Base-by-base conservation (phyloP, 371 early-diverging fungal genomes). In the Agmasoma carcini region DNA sequence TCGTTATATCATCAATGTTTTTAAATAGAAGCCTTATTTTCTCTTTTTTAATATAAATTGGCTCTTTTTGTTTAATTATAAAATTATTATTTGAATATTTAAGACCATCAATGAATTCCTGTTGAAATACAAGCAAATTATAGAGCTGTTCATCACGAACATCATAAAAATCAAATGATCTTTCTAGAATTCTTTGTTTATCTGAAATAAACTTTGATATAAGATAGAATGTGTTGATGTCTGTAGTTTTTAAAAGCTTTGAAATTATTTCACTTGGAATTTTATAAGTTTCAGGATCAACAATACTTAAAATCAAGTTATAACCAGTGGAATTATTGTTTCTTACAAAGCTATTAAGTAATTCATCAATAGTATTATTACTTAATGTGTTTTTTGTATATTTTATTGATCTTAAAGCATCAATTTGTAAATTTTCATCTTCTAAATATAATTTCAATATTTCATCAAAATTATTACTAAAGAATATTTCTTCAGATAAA, bases 121-220 rank as follows among this genome's bases (percentile, higher is more conserved):
- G 48, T 1, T 56, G 38, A 44, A 54, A 55, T 5, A 52, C 20
- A 15, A 68, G 45, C 5, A 68, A 19, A 54, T 59, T 49, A 34
- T 59, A 63, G 12, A 63, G 31, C 27, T 59, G 45, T 26, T 68
- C 68, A 41, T 45, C 14, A 14, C 30, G 33, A 0, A 44, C 12
- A n/a, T 27, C 29, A 26, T 59, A 9, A 37, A 63, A 63, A 2
- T 54, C 53, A 6, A 45, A 14, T 2, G 58, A 61, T 9, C 30
- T 27, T 12, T 68, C 53, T 41, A 59, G 54, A 31, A 55, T 44
- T 6, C 6, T 20, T 25, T 58, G 54, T 29, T 12, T 23, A 44
- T 38, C 12, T 20, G 41, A 20, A 14, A 40, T 9, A 11, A 45
- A 45, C 23, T 19, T 30, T 2, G 44, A 25, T 29, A 14, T 37